Base-by-base conservation (phyloP, 2,329 filamentous ascomycete species). In the Coleophoma crateriformis region DNA sequence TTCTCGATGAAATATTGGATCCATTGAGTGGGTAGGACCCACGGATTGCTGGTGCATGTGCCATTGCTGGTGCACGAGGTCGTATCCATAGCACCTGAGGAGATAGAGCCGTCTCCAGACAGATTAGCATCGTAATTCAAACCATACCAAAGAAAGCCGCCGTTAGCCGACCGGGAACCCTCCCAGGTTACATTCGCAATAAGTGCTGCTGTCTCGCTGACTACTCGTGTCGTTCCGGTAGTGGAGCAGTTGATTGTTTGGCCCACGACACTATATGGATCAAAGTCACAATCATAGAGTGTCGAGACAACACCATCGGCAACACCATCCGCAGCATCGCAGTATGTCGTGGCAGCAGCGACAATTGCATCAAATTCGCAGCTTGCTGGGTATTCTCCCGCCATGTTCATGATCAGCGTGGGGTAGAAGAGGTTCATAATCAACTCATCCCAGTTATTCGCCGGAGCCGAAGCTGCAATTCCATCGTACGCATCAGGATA, bases 401-500 rank as follows among this genome's bases (percentile, higher is more conserved):
- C n/a, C 22, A 43, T 19, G 17, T 48, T 48, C 49, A 51, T 51
- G 35, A 51, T 34, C 19, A 51, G 38, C 27, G 41, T 32, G 1
- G 45, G 45, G 22, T 35, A 51, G 33, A 47, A 48, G 6, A 41
- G 33, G 14, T 12, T 32, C 10, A 40, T n/a, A 14, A 48, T 19
- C 11, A 50, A 35, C 13, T 44, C 17, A 33, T n/a, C 38, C 50
- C 48, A 50, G 45, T 68, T 66, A 41, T 68, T 61, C 2, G 68
- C 67, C 14, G 69, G 68, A 3, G 67, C 64, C 6, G 52, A 52
- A 5, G 68, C 66, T 6, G 68, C 48, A 45, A 72, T 69, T 22
- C 68, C 67, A 51, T 72, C 61, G 45, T 65, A 71, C 4, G 60
- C 54, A 1, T 56, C 45, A 8, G 67, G 67, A 46, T 63, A 70